Base-by-base conservation (phyloP, 2,329 filamentous ascomycete species). In the Cordyceps javanica region DNA sequence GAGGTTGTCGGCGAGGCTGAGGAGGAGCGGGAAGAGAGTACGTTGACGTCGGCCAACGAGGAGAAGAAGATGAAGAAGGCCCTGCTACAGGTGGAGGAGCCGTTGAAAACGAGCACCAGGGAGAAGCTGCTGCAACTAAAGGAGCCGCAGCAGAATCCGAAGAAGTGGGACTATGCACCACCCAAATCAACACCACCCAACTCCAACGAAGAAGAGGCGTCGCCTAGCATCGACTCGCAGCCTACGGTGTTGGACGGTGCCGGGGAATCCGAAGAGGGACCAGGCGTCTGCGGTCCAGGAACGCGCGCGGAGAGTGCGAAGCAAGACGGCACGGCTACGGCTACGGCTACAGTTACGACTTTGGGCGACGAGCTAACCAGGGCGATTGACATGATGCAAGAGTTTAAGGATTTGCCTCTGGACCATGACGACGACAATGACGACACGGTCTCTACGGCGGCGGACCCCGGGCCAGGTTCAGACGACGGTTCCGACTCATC, bases 361-460 rank as follows among this genome's bases (percentile, higher is more conserved):
- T 42, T 59, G 57, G 63, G 48, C 44, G 86, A 90, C 63, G 82
- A 82, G 28, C 73, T 93, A 9, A 81, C 87, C 32, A 73, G 82
- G 36, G 81, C 82, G 55, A 90, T 94, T 59, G 72, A 80, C 32
- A 77, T 87, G 64, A 77, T 86, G 48, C 82, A 81, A 63, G 75
- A 81, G 57, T 79, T 82, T 32, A 80, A 82, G 59, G 74, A 87
- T 59, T 73, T 91, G 32, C 81, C 81, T 2, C 65, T 85, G 5
- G 79, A 81, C 57, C 66, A 69, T 7, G 77, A 79, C 28, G 79
- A 82, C 3, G 79, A 82, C 3, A 77, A 78, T 7, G 74, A 76
- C 2, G 72, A 76, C n/a, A 65, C 32, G 13, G 25, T 26, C 2
- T 7, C 39, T 2, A 5, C 28, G 39, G 49, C n/a, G n/a, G n/a